A percentile compares a stretch with the other conserved stretches of the same genome.
Evolutionary conservation across 2,329 filamentous ascomycete genomes (phyloP).

Genomic region (Fusarium tanahbumbuense): DNA sequence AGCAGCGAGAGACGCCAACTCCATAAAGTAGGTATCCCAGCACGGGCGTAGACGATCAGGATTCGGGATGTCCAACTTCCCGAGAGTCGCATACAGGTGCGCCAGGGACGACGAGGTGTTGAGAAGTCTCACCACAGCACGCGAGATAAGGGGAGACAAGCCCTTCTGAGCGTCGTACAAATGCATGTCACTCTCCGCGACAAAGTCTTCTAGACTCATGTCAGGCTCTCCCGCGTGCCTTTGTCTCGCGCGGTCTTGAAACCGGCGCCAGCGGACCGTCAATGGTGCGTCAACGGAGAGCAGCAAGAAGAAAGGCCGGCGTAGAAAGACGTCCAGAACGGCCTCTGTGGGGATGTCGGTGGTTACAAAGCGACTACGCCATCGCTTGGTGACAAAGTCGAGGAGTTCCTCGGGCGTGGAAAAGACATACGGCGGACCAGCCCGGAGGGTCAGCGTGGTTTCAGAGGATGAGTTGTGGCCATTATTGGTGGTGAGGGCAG

Average conservation of each 20-base stretch:
- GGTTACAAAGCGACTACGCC: conserved; percentile 86
- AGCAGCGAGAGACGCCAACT: conserved; percentile 89
- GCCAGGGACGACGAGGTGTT: conserved; percentile 82
- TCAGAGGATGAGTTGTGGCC: conserved; percentile 42
- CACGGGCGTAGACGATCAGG: conserved; percentile 83
- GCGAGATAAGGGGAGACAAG: conserved; percentile 80
- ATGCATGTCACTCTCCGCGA: conserved; percentile 73
- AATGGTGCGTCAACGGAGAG: conserved; percentile 92
- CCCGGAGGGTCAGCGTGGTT: conserved; percentile 43
- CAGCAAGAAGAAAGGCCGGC: conserved; percentile 91
- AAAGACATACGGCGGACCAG: conserved; percentile 60
- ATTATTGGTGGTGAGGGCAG: conserved; percentile 46
- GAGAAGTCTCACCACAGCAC: conserved; percentile 84
- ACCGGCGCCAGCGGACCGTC: conserved; percentile 83
- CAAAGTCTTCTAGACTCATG: conserved; percentile 66
- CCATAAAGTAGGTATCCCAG: conserved; percentile 99
- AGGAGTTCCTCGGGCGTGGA: conserved; percentile 74
- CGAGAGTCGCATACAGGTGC: conserved; percentile 78
- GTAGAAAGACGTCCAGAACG: conserved; percentile 78
- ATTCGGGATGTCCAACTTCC: conserved; percentile 80
- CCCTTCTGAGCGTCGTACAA: conserved; percentile 76
- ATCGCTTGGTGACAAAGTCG: conserved; percentile 86
- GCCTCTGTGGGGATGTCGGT: conserved; percentile 81
- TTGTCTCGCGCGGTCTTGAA: conserved; percentile 58
- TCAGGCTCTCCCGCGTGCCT: conserved; percentile 36